Percentiles rank a stretch among this genome's conserved stretches.
Evolutionary conservation across 306 rosid genomes (phyloP).

Genomic region (Glycine latifolia): DNA sequence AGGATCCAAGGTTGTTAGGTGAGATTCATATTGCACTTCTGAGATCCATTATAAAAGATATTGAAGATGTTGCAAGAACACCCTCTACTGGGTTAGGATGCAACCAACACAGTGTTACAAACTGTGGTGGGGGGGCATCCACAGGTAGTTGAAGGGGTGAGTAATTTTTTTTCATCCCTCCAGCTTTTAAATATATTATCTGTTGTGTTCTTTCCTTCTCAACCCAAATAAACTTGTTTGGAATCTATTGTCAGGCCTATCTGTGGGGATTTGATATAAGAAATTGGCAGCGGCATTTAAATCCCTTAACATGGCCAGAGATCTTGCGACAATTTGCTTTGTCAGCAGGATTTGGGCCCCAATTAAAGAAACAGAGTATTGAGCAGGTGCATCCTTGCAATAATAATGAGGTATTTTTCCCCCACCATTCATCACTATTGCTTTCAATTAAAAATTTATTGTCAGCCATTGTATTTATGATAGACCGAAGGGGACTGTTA

Average conservation of each 20-base stretch:
- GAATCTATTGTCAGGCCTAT: conserved; percentile 63
- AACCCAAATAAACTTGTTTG: conserved; percentile 10
- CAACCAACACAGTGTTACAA: conserved; percentile 60
- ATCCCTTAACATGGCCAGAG: conserved; percentile 92
- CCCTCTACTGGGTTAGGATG: conserved; percentile 62
- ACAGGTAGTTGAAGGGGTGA: conserved; percentile 76
- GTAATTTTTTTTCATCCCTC: conserved; percentile 12
- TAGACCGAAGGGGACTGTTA: too few species aligned
- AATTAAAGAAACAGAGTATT: conserved; percentile 57
- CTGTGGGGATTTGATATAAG: conserved; percentile 83
- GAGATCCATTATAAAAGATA: conserved; percentile 70
- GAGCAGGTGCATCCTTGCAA: conserved; percentile 53
- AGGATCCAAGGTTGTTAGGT: conserved; percentile 80
- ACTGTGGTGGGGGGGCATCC: conserved; percentile 81
- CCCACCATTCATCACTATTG: conserved; percentile 16
- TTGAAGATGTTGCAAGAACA: conserved; percentile 76
- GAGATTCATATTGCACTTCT: conserved; percentile 83
- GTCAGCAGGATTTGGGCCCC: conserved; percentile 87
- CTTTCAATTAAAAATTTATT: too few species aligned
- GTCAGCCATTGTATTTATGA: too few species aligned
- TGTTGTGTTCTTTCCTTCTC: conserved; percentile 32
- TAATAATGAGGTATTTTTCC: conserved; percentile 61
- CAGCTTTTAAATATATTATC: conserved; percentile 28
- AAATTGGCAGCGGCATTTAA: conserved; percentile 74
- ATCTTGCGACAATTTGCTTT: conserved; percentile 82